These are phyloP conservation scores for Scenedesmus sp. DNA, from an alignment of 163 green algal genomes.

Conservation along the genomic window DNA sequence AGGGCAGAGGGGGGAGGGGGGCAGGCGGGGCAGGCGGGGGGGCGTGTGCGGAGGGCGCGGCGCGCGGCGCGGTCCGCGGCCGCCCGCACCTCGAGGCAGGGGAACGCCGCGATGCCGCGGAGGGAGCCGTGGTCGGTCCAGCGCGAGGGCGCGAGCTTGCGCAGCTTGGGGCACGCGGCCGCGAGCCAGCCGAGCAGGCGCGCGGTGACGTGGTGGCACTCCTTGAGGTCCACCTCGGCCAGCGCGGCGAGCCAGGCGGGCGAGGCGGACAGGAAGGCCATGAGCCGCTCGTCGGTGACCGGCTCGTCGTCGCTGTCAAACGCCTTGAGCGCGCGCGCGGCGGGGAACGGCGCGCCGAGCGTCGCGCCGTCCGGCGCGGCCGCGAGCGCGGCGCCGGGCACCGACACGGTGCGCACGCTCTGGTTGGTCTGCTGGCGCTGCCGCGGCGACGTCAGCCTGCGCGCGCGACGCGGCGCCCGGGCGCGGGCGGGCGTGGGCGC, in stretches of 20 bases:
- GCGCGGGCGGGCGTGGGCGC: background rate
- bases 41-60: too few relatives aligned
- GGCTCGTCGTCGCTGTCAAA: constrained; percentile 14
- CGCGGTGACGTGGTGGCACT: constrained; percentile 30
- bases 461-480: background rate
- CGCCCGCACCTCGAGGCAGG: constrained; percentile 20
- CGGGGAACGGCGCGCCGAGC: constrained; percentile 28
- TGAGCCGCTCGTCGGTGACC: constrained; percentile 15
- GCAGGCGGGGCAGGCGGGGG: too few relatives aligned
- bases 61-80: too few relatives aligned
- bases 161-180: constrained; percentile 15
- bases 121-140: constrained; percentile 31
- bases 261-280: constrained; percentile 22
- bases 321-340: constrained; percentile 17
- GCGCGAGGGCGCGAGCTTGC: constrained; percentile 31
- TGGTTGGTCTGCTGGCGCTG: constrained; percentile 32
- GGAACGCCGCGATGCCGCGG: constrained; percentile 14
- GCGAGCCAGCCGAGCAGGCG: constrained; percentile 23
- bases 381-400: constrained; percentile 3
- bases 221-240: constrained; percentile 35
- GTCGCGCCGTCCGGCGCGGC: background rate
- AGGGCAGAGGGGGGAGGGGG: too few relatives aligned
- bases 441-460: constrained; percentile 22
- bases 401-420: constrained; percentile 14
- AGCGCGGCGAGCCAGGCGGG: background rate